A percentile compares a stretch with the other conserved stretches of the same genome.
These are phyloP conservation scores for Xylaria grammica DNA, from an alignment of 495 filamentous ascomycete species.

Conservation along the genomic window DNA sequence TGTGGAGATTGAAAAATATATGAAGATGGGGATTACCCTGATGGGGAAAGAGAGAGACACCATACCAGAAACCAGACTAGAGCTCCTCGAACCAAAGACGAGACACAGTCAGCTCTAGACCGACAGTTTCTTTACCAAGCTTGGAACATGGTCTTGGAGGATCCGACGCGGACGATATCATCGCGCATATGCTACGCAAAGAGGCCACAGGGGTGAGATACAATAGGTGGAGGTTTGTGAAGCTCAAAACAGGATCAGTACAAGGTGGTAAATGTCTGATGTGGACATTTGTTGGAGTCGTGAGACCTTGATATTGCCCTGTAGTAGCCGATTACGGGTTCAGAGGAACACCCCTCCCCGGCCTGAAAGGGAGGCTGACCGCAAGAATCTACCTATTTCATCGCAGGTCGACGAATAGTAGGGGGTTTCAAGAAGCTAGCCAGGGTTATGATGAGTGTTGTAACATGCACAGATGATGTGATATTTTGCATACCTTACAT, in stretches of 20 bases:
- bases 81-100: conserved; percentile 8
- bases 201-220: conserved; percentile 10
- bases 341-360: conserved; percentile 1
- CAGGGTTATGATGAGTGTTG: conserved; percentile 16
- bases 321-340: conserved; percentile 7
- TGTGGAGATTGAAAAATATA: conserved; percentile 8
- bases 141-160: conserved; percentile 16
- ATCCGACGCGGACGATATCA: conserved; percentile 20
- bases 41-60: conserved; percentile 14
- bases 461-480: conserved; percentile 22
- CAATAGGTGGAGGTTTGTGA: conserved; percentile 1
- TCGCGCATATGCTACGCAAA: conserved; percentile 15
- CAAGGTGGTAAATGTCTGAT: background rate
- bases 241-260: conserved; percentile 18
- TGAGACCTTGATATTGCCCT: conserved; percentile 4
- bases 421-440: conserved; percentile 7
- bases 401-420: conserved; percentile 14
- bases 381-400: conserved; percentile 10
- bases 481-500: conserved; percentile 14
- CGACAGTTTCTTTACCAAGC: conserved; percentile 18
- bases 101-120: conserved; percentile 24
- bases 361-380: conserved; percentile 21
- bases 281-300: background rate
- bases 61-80: too few relatives aligned
- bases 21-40: conserved; percentile 14